phyloP scores from a whole-genome alignment of 2,329 filamentous ascomycete genomes.

The Talaromyces sp. region DNA sequence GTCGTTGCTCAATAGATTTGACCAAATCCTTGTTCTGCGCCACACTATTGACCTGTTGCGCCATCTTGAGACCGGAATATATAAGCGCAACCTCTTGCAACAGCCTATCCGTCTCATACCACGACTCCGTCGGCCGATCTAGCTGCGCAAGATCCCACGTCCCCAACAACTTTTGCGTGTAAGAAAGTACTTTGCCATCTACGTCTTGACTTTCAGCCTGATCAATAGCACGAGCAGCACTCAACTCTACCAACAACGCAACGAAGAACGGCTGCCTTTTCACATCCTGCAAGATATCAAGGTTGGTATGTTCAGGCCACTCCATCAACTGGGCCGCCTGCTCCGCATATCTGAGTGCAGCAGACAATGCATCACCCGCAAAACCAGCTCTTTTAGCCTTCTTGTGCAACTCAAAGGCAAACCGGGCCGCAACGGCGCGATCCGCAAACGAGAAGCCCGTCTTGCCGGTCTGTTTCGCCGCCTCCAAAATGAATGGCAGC shows the following conservation, averaged over 20 bases:
- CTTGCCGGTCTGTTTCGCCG: constrained; percentile 31
- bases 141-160: constrained; percentile 31
- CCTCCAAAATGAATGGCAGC: constrained; percentile 35
- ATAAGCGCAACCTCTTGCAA: constrained; percentile 36
- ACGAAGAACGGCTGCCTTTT: constrained; percentile 42
- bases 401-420: constrained; percentile 30
- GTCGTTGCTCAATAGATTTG: constrained; percentile 24
- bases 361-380: constrained; percentile 29
- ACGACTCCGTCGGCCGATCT: constrained; percentile 22
- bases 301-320: constrained; percentile 29
- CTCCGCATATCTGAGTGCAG: constrained; percentile 33
- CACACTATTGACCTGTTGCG: constrained; percentile 34
- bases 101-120: constrained; percentile 23
- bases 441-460: constrained; percentile 35
- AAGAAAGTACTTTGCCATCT: constrained; percentile 38
- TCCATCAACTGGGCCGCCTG: constrained; percentile 37
- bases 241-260: constrained; percentile 44
- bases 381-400: constrained; percentile 34
- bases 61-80: constrained; percentile 41
- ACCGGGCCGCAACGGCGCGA: constrained; percentile 24
- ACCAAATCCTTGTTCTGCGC: constrained; percentile 26
- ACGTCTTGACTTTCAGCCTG: constrained; percentile 38
- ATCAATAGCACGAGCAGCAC: constrained; percentile 41
- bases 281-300: constrained; percentile 30
- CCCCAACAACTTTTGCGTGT: constrained; percentile 37